phyloP scores from a whole-genome alignment of 2,329 filamentous ascomycete genomes.

The Chlorencoelia australis region DNA sequence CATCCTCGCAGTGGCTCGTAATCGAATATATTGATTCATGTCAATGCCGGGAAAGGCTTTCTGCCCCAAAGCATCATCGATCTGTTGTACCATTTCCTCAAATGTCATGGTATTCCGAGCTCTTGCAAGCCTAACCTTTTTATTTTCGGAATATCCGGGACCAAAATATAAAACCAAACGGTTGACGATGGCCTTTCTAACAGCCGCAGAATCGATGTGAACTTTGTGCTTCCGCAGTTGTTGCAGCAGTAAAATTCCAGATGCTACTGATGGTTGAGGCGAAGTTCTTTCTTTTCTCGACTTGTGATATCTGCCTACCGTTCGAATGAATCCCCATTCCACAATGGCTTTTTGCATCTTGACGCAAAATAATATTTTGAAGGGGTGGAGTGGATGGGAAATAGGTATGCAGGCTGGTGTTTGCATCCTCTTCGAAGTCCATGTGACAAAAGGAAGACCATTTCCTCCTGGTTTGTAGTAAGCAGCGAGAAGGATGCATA shows the following conservation, averaged over 20 bases:
- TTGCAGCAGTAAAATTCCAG: constrained; percentile 21
- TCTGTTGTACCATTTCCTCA: constrained; percentile 11
- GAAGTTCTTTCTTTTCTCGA: background rate
- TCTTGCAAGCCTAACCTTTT: constrained; percentile 13
- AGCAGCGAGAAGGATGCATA: constrained; percentile 39
- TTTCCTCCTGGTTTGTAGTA: constrained; percentile 26
- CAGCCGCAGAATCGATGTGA: constrained; percentile 9
- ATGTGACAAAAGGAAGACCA: constrained; percentile 4
- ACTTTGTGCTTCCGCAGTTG: constrained; percentile 16
- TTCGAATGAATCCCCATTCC: constrained; percentile 37
- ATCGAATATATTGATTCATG: constrained; percentile 1
- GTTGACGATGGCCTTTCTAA: constrained; percentile 17
- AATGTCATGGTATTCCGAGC: constrained; percentile 5
- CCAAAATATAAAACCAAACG: constrained; percentile 23
- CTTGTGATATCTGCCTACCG: background rate
- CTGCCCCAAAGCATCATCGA: constrained; percentile 17
- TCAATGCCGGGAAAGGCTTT: constrained; percentile 2
- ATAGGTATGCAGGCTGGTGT: constrained; percentile 11
- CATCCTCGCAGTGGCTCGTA: background rate
- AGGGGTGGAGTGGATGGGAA: constrained; percentile 23
- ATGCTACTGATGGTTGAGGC: constrained; percentile 8
- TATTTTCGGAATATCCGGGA: constrained; percentile 12
- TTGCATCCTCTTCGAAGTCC: constrained; percentile 8
- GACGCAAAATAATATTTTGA: constrained; percentile 33
- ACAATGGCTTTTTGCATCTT: constrained; percentile 37